Conservation (phyloP, 2,329 filamentous ascomycete species). For the Colletotrichum chlorophyti region DNA sequence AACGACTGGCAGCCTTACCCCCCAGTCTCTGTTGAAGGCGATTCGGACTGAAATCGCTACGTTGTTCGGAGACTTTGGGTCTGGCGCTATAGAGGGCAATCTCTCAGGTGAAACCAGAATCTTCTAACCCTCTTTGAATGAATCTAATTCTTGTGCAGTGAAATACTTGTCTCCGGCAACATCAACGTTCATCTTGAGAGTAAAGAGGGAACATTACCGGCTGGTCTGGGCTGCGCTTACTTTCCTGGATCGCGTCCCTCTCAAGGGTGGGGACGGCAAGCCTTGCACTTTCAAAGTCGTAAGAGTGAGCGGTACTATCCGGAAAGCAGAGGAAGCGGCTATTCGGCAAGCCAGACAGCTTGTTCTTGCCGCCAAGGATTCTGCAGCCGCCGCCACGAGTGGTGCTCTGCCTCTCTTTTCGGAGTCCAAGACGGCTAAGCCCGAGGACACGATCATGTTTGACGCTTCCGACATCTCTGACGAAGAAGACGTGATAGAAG, state of each 20-base stretch:
- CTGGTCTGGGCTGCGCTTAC: slow-evolving; percentile 91
- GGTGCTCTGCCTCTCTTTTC: slow-evolving; percentile 12
- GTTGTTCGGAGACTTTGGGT: slow-evolving; percentile 89
- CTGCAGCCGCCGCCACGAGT: slow-evolving; percentile 1
- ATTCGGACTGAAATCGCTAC: slow-evolving; percentile 74
- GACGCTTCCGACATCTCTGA: slow-evolving; percentile 49
- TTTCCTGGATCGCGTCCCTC: slow-evolving; percentile 75
- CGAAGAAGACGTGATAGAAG: slow-evolving; percentile 53
- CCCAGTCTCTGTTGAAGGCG: slow-evolving; percentile 69
- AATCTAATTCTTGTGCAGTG: slow-evolving; percentile 58
- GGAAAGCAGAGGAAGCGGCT: slow-evolving; percentile 89
- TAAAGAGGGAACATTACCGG: slow-evolving; percentile 81
- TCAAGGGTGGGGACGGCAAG: slow-evolving; percentile 54
- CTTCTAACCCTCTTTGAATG: neutral
- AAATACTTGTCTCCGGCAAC: slow-evolving; percentile 95
- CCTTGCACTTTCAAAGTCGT: slow-evolving; percentile 85
- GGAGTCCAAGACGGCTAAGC: slow-evolving; percentile 73
- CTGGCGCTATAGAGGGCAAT: slow-evolving; percentile 73
- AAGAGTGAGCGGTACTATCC: slow-evolving; percentile 89
- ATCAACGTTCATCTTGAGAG: slow-evolving; percentile 89
- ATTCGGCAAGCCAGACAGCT: slow-evolving; percentile 77
- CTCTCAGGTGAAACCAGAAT: slow-evolving; percentile 63
- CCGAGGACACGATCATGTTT: slow-evolving; percentile 51
- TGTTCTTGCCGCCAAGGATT: slow-evolving; percentile 68
- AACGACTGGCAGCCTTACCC: slow-evolving; percentile 74